These are phyloP conservation scores for Leccinellum albellum DNA, from an alignment of 768 basidiomycete genomes.

Conservation along the genomic window DNA sequence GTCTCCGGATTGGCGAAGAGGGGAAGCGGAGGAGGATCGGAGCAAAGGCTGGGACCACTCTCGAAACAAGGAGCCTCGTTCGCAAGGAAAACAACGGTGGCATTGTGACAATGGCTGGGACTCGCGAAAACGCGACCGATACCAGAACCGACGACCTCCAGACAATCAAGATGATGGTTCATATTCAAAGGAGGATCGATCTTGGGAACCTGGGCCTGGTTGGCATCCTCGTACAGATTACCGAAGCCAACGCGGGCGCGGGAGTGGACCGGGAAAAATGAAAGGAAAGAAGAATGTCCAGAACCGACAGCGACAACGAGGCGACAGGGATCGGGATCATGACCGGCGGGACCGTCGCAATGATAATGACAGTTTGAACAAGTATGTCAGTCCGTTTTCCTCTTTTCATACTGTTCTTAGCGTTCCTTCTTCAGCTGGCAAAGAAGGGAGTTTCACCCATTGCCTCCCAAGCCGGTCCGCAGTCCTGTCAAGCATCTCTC, in stretches of 20 bases:
- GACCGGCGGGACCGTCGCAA: conserved; percentile 36
- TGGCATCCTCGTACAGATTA: conserved; percentile 54
- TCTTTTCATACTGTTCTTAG: conserved; percentile 7
- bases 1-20: conserved; percentile 40
- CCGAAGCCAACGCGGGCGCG: conserved; percentile 35
- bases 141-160: conserved; percentile 35
- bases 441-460: conserved; percentile 47
- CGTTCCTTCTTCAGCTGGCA: conserved; percentile 52
- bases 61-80: conserved; percentile 35
- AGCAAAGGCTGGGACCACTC: conserved; percentile 33
- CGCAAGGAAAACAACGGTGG: conserved; percentile 30
- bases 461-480: conserved; percentile 37
- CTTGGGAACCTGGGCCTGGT: conserved; percentile 70
- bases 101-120: conserved; percentile 50
- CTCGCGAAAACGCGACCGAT: conserved; percentile 43
- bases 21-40: conserved; percentile 38
- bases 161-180: conserved; percentile 24
- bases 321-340: conserved; percentile 26
- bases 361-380: conserved; percentile 70
- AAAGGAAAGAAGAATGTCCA: conserved; percentile 36
- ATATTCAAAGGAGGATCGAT: conserved; percentile 44
- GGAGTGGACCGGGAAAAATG: conserved; percentile 37
- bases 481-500: conserved; percentile 39
- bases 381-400: conserved; percentile 44
- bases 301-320: conserved; percentile 31